phyloP scores from a whole-genome alignment of 1,284 basidiomycete genomes.

The Cryptococcus maquisensis region DNA sequence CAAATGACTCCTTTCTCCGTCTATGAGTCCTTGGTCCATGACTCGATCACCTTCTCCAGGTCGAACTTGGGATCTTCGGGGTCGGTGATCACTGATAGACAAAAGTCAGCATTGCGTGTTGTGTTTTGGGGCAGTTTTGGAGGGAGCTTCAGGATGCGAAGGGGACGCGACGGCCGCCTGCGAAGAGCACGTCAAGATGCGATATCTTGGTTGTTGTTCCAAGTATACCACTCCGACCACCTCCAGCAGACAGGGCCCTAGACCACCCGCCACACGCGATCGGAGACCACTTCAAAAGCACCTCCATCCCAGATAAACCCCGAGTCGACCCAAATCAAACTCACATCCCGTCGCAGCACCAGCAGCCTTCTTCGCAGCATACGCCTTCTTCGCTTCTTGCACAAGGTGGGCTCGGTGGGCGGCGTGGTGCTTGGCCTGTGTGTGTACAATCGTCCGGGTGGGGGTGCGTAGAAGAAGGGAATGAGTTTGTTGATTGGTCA shows the following conservation, averaged over 20 bases:
- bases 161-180: too few species aligned
- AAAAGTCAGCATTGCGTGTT: not conserved
- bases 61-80: slow-evolving; percentile 95
- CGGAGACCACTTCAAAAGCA: not conserved
- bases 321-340: slow-evolving; percentile 2
- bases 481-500: not conserved
- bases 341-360: slow-evolving; percentile 21
- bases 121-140: not conserved
- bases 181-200: too few species aligned
- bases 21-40: slow-evolving; percentile 44
- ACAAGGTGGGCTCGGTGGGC: slow-evolving; percentile 69
- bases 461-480: not conserved
- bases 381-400: slow-evolving; percentile 83
- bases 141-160: not conserved
- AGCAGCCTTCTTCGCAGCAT: slow-evolving; percentile 67
- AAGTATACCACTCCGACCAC: not conserved
- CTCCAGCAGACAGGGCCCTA: not conserved
- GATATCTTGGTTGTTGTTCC: too few species aligned
- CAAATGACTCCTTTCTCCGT: not conserved
- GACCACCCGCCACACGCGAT: not conserved
- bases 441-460: not conserved
- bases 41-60: slow-evolving; percentile 79
- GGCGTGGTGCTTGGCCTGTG: slow-evolving; percentile 19
- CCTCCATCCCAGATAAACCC: not conserved
- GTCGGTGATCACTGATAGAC: slow-evolving; percentile 66